phyloP scores from a whole-genome alignment of 1,284 basidiomycete species.

The Melampsora americana region DNA sequence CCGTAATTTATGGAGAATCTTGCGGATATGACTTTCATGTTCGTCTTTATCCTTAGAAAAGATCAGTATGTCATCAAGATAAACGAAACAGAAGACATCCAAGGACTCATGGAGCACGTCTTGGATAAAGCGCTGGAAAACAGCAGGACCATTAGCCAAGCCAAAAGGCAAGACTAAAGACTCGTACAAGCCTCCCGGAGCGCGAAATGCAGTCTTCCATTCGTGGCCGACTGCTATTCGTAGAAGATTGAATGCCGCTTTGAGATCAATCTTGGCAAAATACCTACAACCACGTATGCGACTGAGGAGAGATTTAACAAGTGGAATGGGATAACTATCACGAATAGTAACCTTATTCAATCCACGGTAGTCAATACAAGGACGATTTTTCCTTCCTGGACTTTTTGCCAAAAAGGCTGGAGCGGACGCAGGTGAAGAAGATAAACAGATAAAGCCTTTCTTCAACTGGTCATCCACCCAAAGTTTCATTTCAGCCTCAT shows the following conservation, averaged over 20 bases:
- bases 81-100: slow-evolving; percentile 14
- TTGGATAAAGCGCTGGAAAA: slow-evolving; percentile 22
- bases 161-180: not conserved
- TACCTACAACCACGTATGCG: not conserved
- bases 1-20: not conserved
- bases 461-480: not conserved
- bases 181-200: not conserved
- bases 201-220: not conserved
- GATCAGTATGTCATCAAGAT: slow-evolving; percentile 19
- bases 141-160: not conserved
- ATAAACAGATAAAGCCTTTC: not conserved
- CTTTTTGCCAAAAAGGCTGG: slow-evolving; percentile 24
- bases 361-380: slow-evolving; percentile 7
- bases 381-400: slow-evolving; percentile 26
- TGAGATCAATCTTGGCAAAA: slow-evolving; percentile 51
- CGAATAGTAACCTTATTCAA: not conserved
- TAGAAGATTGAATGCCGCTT: slow-evolving; percentile 49
- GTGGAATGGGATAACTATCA: slow-evolving; percentile 13
- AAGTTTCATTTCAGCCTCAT: not conserved
- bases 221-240: not conserved
- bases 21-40: not conserved
- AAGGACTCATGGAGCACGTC: slow-evolving; percentile 10
- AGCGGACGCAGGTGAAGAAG: not conserved
- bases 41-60: not conserved
- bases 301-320: not conserved